Evolutionary conservation across 192 early-diverging fungal genomes (phyloP), one percentile per base, ranked within the genome.

Genomic region (Coemansia sp.): DNA sequence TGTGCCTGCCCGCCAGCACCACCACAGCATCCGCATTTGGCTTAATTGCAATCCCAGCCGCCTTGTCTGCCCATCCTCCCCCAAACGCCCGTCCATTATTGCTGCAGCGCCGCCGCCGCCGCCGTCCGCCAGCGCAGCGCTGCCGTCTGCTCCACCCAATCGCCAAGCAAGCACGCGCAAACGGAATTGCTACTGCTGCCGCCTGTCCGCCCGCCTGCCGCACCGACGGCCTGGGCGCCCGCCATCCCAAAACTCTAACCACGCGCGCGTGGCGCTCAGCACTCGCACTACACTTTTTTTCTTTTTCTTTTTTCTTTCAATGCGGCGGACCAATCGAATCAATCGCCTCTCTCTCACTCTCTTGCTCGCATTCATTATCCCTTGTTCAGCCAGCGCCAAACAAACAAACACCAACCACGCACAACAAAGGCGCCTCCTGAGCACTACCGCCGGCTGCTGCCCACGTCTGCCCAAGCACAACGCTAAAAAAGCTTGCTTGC

Each of bases 11-110:
- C 54, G 10, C 56, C 41, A 45, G 47, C 62, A 29, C 17, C 11
- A n/a, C 41, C 43, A 47, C n/a, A 35, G 10, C n/a, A 6, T 29
- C 43, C 65, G 27, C 14, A 43, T 67, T 60, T 67, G 65, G 65
- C 46, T 54, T 60, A 67, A 67, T 67, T 67, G 65, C 57, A 32
- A 53, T 61, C 60, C 27, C 49, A 36, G 63, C 35, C 63, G 25
- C 25, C 63, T 35, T 60, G 39, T 29, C 35, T 43, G 43, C 10
- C 61, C 43, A 43, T 22, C 35, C 46, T 51, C 61, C 35, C 41
- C 41, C 15, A 43, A 43, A 43, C 41, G 41, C 57, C 41, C 41
- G 41, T 43, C 41, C 17, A 43, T 43, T 43, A 43, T 43, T 43
- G 57, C 35, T n/a, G 38, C 6, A 59, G 35, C 38, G 57, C 31